Evolutionary conservation across 2,329 filamentous ascomycete genomes (phyloP), one percentile per base, ranked within the genome.

Genomic region (Paracamarosporium sp.): DNA sequence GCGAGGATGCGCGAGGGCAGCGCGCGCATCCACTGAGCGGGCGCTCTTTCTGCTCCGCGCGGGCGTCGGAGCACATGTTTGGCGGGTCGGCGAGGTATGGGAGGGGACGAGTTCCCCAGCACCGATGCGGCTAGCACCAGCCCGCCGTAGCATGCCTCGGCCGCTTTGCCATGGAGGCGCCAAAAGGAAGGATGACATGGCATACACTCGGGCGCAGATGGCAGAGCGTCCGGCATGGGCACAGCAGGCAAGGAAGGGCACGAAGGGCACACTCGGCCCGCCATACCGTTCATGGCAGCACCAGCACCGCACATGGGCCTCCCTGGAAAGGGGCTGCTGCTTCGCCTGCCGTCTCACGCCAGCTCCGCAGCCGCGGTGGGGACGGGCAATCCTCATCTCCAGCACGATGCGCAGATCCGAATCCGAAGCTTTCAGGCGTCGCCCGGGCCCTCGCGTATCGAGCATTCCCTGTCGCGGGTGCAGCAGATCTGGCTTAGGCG

Each of bases 91-190:
- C 51, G 41, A 53, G 31, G 51, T 47, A 28, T 43, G 31, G 40
- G 22, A 33, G 50, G 51, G 41, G 51, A 30, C 30, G 5, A 27
- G 35, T 25, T 35, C n/a, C 45, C 5, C 13, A 15, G n/a, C n/a
- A n/a, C 51, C 20, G 41, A 53, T 22, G 22, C 13, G 51, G 51
- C 33, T 46, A 53, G 51, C 20, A 5, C 28, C 11, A 25, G 11
- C 13, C 47, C 22, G 17, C 4, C 50, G 45, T 50, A n/a, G 47
- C 53, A 56, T 46, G 55, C 57, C 57, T 41, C 51, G 57, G 58
- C 57, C 24, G 38, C 38, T 33, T n/a, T 12, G 41, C 43, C 45
- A 55, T 44, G 27, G 36, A 40, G 27, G n/a, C 24, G 7, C 9
- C 22, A 41, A 17, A 28, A 41, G 47, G 27, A 59, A 55, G n/a